Conservation (phyloP, 768 basidiomycete species). For the Podaxis sp. region DNA sequence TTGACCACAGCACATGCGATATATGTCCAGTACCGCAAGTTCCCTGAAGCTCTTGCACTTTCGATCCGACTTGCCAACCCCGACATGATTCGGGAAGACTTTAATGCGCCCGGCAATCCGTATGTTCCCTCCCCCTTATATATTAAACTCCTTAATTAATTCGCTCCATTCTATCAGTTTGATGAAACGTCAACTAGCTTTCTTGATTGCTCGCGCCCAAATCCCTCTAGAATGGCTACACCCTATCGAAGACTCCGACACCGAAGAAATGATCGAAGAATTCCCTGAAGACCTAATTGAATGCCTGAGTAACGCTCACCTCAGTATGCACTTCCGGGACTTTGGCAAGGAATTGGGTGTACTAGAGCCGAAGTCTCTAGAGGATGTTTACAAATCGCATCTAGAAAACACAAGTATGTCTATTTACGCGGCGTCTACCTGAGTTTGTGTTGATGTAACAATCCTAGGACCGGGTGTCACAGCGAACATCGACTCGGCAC, state of each 20-base stretch:
- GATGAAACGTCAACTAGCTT: slow-evolving; percentile 95
- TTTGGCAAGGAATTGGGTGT: slow-evolving; percentile 96
- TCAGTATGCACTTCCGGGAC: slow-evolving; percentile 81
- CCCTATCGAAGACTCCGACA: slow-evolving; percentile 46
- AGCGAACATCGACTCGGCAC: slow-evolving; percentile 86
- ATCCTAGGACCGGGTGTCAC: slow-evolving; percentile 58
- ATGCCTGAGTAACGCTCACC: slow-evolving; percentile 80
- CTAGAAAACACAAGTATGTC: slow-evolving; percentile 80
- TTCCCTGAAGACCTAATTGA: slow-evolving; percentile 81
- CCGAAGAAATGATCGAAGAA: slow-evolving; percentile 58
- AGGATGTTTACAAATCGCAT: slow-evolving; percentile 97
- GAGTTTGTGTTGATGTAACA: not conserved
- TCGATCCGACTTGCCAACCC: slow-evolving; percentile 83
- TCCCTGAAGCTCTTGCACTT: slow-evolving; percentile 87
- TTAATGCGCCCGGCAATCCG: slow-evolving; percentile 87
- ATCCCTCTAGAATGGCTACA: slow-evolving; percentile 89
- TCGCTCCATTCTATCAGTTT: slow-evolving; percentile 36
- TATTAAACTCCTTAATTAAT: not conserved
- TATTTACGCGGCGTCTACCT: not conserved
- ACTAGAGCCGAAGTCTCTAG: slow-evolving; percentile 83
- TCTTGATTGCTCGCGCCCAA: slow-evolving; percentile 89
- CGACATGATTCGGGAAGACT: slow-evolving; percentile 81
- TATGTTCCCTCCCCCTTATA: slow-evolving; percentile 34
- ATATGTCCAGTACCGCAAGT: slow-evolving; percentile 82
- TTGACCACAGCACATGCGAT: slow-evolving; percentile 85